Evolutionary conservation across 2,329 filamentous ascomycete species (phyloP), one percentile per base, ranked within the genome.

Genomic region (Aphanoascus verrucosus): DNA sequence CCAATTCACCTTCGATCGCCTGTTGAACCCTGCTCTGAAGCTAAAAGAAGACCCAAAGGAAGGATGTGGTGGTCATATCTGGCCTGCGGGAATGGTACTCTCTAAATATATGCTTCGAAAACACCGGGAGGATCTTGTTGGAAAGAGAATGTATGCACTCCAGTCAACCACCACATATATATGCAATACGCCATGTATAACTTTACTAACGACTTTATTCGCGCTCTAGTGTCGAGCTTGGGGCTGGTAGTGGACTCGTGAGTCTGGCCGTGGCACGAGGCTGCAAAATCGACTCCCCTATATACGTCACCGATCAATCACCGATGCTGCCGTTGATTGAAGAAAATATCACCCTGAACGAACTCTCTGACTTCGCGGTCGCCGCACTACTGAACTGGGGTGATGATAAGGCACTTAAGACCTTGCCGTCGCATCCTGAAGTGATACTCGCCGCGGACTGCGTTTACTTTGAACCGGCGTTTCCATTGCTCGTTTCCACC

Each of bases 401-500:
- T 15, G 64, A 70, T 32, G 63, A 72, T 14, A 64, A 67, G 32
- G 66, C 71, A 56, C 52, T 69, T 55, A 51, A 61, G 53, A 57
- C 74, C 49, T 65, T 72, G 34, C 69, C 68, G 19, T 51, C 59
- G 75, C 52, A 74, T 76, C 88, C 89, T 15, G 82, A 90, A 62
- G 76, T 95, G 53, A 83, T 98, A 53, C 78, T 97, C n/a, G 93
- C 93, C 2, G 91, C 90, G 40, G 93, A 97, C 69, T 97, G 91
- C 70, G 89, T 95, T 47, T 98, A 97, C 74, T 94, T 94, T 68
- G 93, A 97, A 69, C 89, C 91, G 2, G 88, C 93, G 1, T 97
- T 97, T 65, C 90, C 91, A 31, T 75, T 96, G 34, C 77, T 98
- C 45, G 78, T 93, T 64, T 73, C 82, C 58, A 97, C 91, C 5